Base-by-base conservation (phyloP, 805 yeast species). In the Saccharomycopsis selenospora region DNA sequence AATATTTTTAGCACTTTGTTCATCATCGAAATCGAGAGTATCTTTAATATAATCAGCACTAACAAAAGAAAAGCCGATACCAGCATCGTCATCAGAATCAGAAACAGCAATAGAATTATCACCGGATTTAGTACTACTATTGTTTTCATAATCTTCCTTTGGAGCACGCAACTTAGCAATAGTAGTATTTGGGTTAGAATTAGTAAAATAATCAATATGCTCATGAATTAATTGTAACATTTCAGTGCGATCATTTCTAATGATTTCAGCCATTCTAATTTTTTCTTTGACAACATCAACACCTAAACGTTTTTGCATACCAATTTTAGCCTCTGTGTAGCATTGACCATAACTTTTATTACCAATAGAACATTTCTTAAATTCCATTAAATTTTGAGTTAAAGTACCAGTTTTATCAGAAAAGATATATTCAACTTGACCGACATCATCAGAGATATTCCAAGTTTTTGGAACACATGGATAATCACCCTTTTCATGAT, bases 331-430 rank as follows among this genome's bases (percentile, higher is more conserved):
- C 57, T 85, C 90, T 2, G 91, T 84, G 61, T 82, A 84, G 0
- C 91, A 88, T 33, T 74, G 66, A 7, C 91, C 93, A 56, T 85
- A 85, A 0, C 82, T 62, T 36, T 72, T 72, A 24, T 87, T 85
- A 47, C 75, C 77, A 50, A 85, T 73, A 3, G 88, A 75, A 61
- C 89, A 82, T 60, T 85, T 85, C 52, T 79, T 78, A 66, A 84
- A 85, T 60, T 83, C 88, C 95, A 85, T 85, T 23, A 82, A 78
- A 58, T 85, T 85, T 63, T 85, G 91, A 4, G 95, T 85, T 57
- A 85, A 68, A 0, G 95, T 85, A 30, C 95, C 95, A 0, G 95
- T 85, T 63, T 85, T 85, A 67, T 85, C 95, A 61, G 88, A 80
- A 63, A 85, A 85, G 38, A 85, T 75, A 60, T 82, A 85, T 62